Percentiles rank a stretch among this genome's conserved stretches.
Evolutionary conservation across 2,329 filamentous ascomycete genomes (phyloP).

Genomic region (Pseudocercospora fijiensis): DNA sequence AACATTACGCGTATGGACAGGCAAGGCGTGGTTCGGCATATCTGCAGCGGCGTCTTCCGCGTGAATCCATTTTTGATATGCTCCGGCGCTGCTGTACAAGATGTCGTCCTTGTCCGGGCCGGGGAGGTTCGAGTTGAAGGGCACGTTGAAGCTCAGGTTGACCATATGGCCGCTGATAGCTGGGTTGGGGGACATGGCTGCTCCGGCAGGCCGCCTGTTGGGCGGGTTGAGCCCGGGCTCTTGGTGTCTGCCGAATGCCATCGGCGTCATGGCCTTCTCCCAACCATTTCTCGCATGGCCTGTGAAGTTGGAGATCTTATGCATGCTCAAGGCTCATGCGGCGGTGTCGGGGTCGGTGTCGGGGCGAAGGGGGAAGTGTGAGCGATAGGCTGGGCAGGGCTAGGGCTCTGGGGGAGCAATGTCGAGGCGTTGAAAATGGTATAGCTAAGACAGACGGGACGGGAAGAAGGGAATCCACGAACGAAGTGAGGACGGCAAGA

Average conservation of each 20-base stretch:
- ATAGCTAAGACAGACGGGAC: conserved; percentile 10
- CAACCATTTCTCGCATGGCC: conserved; percentile 65
- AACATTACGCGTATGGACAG: conserved; percentile 87
- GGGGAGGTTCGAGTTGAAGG: conserved; percentile 86
- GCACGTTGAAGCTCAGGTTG: conserved; percentile 95
- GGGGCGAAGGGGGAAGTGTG: conserved; percentile 16
- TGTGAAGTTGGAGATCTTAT: conserved; percentile 68
- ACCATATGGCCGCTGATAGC: conserved; percentile 73
- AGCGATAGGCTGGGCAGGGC: conserved; percentile 1
- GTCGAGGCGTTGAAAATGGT: conserved; percentile 1
- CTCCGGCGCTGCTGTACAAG: conserved; percentile 83
- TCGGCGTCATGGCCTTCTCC: conserved; percentile 60
- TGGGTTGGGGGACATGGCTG: conserved; percentile 52
- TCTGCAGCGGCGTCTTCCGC: conserved; percentile 82
- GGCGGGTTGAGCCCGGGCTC: conserved; percentile 53
- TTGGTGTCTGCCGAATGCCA: conserved; percentile 52
- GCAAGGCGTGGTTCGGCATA: conserved; percentile 81
- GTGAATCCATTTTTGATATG: conserved; percentile 89
- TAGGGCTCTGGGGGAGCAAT: neutral
- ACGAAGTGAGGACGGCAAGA: conserved; percentile 18
- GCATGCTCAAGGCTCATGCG: conserved; percentile 49
- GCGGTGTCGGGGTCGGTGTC: conserved; percentile 15
- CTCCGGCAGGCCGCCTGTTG: conserved; percentile 37
- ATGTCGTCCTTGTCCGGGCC: conserved; percentile 94
- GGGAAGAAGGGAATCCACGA: conserved; percentile 9